Base-by-base conservation (phyloP, 345 rosid genomes). In the Kandelia obovata region DNA sequence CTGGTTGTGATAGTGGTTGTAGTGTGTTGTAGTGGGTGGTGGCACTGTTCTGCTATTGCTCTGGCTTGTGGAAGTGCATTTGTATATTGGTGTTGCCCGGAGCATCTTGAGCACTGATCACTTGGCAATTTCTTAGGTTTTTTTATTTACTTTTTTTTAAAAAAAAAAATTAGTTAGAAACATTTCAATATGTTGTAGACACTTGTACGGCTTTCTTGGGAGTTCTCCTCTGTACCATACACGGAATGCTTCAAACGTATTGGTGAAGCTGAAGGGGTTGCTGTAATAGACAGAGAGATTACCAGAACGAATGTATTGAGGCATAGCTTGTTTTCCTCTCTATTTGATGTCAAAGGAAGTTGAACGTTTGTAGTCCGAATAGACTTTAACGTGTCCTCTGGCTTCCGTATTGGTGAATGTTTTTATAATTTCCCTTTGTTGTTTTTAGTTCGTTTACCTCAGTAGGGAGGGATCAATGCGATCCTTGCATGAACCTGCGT, bases 41-140 rank as follows among this genome's bases (percentile, higher is more conserved):
- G 70, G 62, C 66, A 71, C 26, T 69, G 6, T 8, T 69, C 61
- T 71, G 66, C 65, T 64, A 64, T 53, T 32, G 71, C 73, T 46
- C 73, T 64, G 71, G 64, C 61, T 23, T 67, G 35, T 17, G 30
- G 25, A 52, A 57, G 70, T 62, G 35, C 20, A 30, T 73, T 31
- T 72, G 73, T 77, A 72, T 31, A 69, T 65, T 62, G 61, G 31
- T 30, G 27, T 26, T 39, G 63, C 27, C 67, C 53, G 30, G 61
- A 59, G 74, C 72, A 57, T 60, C 26, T 52, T 32, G 61, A 64
- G 67, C 49, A 13, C 74, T 49, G 39, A 34, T 26, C 6, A 17
- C 23, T 62, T 59, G 58, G 21, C 47, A 6, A 21, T 49, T 7
- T 35, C 9, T 19, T 51, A 26, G 10, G 27, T 39, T 4, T 5